A percentile compares a stretch with the other conserved stretches of the same genome.
phyloP scores from a whole-genome alignment of 768 basidiomycete species.

The Podaxis carcinomalis region DNA sequence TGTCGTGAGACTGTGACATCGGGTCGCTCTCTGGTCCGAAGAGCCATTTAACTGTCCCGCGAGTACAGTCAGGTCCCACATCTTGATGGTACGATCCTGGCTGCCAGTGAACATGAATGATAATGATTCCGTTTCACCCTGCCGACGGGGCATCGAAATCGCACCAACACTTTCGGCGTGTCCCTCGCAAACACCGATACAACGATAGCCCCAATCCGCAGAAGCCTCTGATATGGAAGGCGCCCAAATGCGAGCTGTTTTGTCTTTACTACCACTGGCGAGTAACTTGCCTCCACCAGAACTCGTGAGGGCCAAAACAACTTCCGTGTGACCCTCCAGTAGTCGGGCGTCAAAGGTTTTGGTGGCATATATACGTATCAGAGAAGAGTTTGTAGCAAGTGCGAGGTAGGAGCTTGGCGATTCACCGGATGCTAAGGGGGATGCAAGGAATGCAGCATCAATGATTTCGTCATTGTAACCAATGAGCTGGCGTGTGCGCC shows the following conservation, averaged over 20 bases:
- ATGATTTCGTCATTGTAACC: conserved; percentile 99
- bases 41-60: conserved; percentile 22
- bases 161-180: conserved; percentile 94
- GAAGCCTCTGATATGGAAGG: conserved; percentile 20
- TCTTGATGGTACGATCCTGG: conserved; percentile 96
- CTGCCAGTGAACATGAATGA: conserved; percentile 91
- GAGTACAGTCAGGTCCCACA: conserved; percentile 85
- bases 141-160: conserved; percentile 68
- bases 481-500: conserved; percentile 75
- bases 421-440: conserved; percentile 19
- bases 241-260: conserved; percentile 83
- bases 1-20: conserved; percentile 77
- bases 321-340: conserved; percentile 85
- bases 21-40: conserved; percentile 25
- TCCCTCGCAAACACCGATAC: conserved; percentile 86
- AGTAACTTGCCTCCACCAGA: conserved; percentile 65
- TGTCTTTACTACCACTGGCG: conserved; percentile 92
- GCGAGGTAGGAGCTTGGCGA: conserved; percentile 72
- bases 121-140: conserved; percentile 25
- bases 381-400: conserved; percentile 95
- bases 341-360: conserved; percentile 77
- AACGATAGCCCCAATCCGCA: conserved; percentile 53
- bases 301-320: conserved; percentile 81
- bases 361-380: conserved; percentile 86
- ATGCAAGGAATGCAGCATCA: conserved; percentile 75